Base-by-base conservation (phyloP, 2,329 filamentous ascomycete species). In the Pseudogymnoascus sp. region DNA sequence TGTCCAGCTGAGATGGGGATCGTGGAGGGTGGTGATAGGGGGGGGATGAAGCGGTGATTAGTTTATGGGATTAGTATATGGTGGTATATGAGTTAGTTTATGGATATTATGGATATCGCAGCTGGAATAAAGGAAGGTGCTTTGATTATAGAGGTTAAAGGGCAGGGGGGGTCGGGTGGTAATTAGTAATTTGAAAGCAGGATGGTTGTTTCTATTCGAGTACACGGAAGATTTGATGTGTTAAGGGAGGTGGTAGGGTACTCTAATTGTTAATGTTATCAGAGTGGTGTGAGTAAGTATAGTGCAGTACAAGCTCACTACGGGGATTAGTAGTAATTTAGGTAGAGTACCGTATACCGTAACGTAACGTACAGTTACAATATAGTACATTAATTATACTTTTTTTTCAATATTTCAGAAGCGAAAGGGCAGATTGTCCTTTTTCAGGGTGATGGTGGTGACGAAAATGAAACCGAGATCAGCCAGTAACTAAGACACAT, bases 401-500 rank as follows among this genome's bases (percentile, higher is more conserved):
- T 7, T 5, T 18, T 18, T 46, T 46, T 10, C 42, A 46, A 25
- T 46, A 46, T 46, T 46, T 2, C 46, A 23, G 25, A 53, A 53
- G 46, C 25, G 46, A 53, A 25, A 25, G 23, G 21, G 12, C 23
- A 28, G 44, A n/a, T 34, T 34, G 8, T 44, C 18, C 11, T 21
- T 12, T 12, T 53, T 31, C 25, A 31, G 46, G 46, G 46, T 53
- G 46, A 53, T 28, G 44, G 44, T 31, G 25, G 25, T 53, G 46
- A 53, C 46, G 46, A 53, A 53, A 53, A 53, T 31, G 25, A 53
- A 53, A 31, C 46, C 25, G 46, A 53, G 46, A 31, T 53, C 46
- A 53, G 46, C 46, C 25, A 53, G 46, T 53, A n/a, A 31, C 23
- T 53, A 16, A 53, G 46, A 53, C 46, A 53, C 46, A 50, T 16